Evolutionary conservation across 768 basidiomycete species (phyloP), one percentile per base, ranked within the genome.

Genomic region (Hygrocybe punicea): DNA sequence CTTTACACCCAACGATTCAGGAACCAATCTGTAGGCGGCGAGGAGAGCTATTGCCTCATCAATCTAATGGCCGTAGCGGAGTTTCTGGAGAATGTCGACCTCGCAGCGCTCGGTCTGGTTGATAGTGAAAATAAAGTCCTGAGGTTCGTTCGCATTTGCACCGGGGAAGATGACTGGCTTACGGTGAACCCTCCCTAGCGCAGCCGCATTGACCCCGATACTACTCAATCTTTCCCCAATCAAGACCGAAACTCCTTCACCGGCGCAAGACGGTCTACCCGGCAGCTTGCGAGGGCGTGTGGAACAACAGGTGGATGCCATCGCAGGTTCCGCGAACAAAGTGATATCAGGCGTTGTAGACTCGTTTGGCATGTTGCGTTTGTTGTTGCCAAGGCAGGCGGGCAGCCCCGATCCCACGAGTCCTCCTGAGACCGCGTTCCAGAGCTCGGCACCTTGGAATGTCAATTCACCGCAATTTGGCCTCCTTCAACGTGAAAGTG

Each of bases 61-160:
- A 98, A 97, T 71, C 77, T 97, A 37, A 85, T 95, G 78, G 96
- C 96, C 10, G 94, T 96, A 5, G 91, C 91, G 1, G 95, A 98
- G 68, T 99, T 98, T 69, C 77, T 98, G 51, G 93, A 96, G 73
- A 91, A 94, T 67, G 93, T 98, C 35, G 93, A 98, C 73, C 76
- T 97, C 55, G 86, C 81, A 62, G 78, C 74, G 19, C 63, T 82
- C n/a, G 81, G 80, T 5, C 71, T 92, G 6, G 82, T 80, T 5
- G 84, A 85, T 51, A 80, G 79, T 34, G 82, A 83, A 54, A 77
- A 54, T 49, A 73, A 74, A 55, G 76, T 75, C 10, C 63, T 85
- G 63, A 87, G 84, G 87, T 87, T 52, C 23, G 76, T 61, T 19
- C 40, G n/a, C n/a, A n/a, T 14, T 21, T 44, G 46, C 46, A n/a